Conservation (phyloP, 768 basidiomycete species). For the Termitomyces sp. region DNA sequence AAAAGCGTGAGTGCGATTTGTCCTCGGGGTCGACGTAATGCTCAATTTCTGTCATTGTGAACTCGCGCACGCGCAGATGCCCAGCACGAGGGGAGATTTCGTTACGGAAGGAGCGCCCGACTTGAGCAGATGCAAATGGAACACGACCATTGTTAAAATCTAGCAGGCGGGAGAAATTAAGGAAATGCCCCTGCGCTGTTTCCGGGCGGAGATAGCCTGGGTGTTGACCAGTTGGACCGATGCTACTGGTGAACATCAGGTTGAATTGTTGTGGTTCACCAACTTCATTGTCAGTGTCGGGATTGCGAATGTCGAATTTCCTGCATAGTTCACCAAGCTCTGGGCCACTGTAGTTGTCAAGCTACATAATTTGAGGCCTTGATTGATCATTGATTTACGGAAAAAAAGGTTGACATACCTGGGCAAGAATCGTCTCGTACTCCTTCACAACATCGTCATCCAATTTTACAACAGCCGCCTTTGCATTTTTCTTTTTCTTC, state of each 20-base stretch:
- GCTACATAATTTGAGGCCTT: slow-evolving; percentile 33
- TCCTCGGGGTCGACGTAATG: slow-evolving; percentile 95
- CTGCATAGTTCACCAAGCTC: slow-evolving; percentile 85
- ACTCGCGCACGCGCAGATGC: slow-evolving; percentile 92
- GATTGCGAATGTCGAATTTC: slow-evolving; percentile 78
- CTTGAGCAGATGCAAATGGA: slow-evolving; percentile 96
- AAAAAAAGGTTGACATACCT: slow-evolving; percentile 47
- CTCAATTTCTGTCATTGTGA: slow-evolving; percentile 99
- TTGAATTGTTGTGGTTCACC: slow-evolving; percentile 95
- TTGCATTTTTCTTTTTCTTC: slow-evolving; percentile 75
- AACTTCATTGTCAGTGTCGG: slow-evolving; percentile 90
- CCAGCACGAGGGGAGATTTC: slow-evolving; percentile 98
- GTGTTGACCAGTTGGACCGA: slow-evolving; percentile 96
- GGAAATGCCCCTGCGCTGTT: slow-evolving; percentile 97
- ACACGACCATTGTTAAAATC: slow-evolving; percentile 98
- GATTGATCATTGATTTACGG: not conserved
- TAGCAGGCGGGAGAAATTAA: slow-evolving; percentile 94
- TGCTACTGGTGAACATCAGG: slow-evolving; percentile 96
- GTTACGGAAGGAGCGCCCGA: slow-evolving; percentile 94
- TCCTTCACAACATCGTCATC: slow-evolving; percentile 67
- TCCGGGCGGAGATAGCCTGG: slow-evolving; percentile 96
- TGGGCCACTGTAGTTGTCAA: slow-evolving; percentile 91
- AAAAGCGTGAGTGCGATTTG: slow-evolving; percentile 84
- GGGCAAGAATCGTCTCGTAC: slow-evolving; percentile 81
- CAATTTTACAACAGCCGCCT: slow-evolving; percentile 65